Evolutionary conservation across 2,329 filamentous ascomycete species (phyloP).

Genomic region (Purpureocillium takamizusanense): DNA sequence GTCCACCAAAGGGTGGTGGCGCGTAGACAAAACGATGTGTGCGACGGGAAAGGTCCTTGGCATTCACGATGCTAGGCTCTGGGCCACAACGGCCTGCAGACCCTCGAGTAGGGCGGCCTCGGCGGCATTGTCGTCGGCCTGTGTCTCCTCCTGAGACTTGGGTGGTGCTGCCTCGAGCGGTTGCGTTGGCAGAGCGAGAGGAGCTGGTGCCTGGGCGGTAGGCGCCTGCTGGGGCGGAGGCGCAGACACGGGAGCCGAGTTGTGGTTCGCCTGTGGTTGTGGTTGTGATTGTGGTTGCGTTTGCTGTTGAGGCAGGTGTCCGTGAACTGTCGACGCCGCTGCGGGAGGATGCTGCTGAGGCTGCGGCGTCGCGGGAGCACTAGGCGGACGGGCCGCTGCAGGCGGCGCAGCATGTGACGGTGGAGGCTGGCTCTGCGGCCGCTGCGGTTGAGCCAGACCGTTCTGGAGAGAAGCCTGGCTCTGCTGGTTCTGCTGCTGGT

Average conservation of each 20-base stretch:
- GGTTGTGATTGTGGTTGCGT: slow-evolving; percentile 3
- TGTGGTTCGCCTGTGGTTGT: not conserved
- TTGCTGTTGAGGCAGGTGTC: not conserved
- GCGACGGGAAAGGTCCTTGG: not conserved
- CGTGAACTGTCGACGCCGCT: too few relatives aligned
- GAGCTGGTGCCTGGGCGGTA: slow-evolving; percentile 1
- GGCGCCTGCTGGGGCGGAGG: not conserved
- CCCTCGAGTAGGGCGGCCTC: slow-evolving; percentile 25
- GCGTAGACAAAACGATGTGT: not conserved
- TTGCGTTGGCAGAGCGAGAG: slow-evolving; percentile 1
- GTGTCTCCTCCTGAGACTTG: slow-evolving; percentile 11
- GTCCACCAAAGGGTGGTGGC: not conserved
- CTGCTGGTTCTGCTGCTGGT: too few relatives aligned
- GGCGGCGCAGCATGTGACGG: not conserved
- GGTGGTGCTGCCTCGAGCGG: slow-evolving; percentile 10
- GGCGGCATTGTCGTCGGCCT: slow-evolving; percentile 22
- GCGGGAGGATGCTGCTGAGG: too few relatives aligned
- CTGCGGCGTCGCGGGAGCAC: too few relatives aligned
- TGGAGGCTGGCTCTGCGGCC: not conserved
- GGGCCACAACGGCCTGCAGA: slow-evolving; percentile 24
- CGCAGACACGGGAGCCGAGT: not conserved
- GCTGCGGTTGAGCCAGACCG: not conserved
- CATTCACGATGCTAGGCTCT: slow-evolving; percentile 10
- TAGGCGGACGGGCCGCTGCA: too few relatives aligned
- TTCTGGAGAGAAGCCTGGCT: too few relatives aligned